These are phyloP conservation scores for Candida awuae DNA, from an alignment of 805 yeast genomes.

Conservation along the genomic window DNA sequence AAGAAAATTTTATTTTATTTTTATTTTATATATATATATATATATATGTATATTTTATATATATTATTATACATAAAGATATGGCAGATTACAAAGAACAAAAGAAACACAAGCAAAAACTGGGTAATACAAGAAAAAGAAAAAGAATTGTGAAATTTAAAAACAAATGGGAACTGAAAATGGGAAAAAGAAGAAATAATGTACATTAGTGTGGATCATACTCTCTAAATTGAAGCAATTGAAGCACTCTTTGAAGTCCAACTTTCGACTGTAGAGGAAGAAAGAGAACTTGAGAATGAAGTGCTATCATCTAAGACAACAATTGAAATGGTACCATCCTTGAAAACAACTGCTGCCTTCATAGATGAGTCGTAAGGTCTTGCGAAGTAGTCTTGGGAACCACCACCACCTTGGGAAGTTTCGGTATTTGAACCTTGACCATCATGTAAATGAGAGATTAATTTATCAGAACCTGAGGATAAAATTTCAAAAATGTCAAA, in stretches of 20 bases:
- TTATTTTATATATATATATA: too few relatives aligned
- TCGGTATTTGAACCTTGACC: conserved; percentile 62
- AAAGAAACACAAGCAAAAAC: too few relatives aligned
- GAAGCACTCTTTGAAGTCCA: conserved; percentile 55
- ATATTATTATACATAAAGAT: too few relatives aligned
- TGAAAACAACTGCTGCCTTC: conserved; percentile 87
- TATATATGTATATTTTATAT: too few relatives aligned
- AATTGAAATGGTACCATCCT: conserved; percentile 47
- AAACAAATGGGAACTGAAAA: not conserved
- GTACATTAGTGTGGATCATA: not conserved
- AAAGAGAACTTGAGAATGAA: conserved; percentile 47
- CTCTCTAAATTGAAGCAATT: conserved; percentile 23
- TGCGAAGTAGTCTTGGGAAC: conserved; percentile 78
- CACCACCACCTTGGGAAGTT: conserved; percentile 53
- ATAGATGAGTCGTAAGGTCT: conserved; percentile 75
- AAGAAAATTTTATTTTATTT: too few relatives aligned
- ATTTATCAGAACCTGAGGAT: conserved; percentile 61
- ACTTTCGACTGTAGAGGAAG: conserved; percentile 43
- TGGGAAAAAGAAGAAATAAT: not conserved
- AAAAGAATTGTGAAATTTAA: not conserved
- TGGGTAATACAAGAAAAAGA: too few relatives aligned
- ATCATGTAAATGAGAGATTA: conserved; percentile 76
- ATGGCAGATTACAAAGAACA: too few relatives aligned
- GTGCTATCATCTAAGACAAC: conserved; percentile 47
- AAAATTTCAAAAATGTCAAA: conserved; percentile 89